Conservation (phyloP, 1,139 yeast species). For the Pichia sp. region DNA sequence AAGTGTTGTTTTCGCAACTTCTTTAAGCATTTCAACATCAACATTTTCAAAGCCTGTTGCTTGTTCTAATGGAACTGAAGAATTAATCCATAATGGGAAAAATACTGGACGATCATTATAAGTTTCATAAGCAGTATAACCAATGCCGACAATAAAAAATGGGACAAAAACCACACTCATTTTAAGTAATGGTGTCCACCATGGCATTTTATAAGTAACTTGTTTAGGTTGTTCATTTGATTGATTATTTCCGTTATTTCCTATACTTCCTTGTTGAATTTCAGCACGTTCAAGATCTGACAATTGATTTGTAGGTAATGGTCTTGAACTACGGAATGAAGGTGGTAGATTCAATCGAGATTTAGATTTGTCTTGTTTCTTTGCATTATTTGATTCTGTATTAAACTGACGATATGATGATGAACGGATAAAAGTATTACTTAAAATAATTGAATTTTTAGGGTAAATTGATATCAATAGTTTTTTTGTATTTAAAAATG, state of each 20-base stretch:
- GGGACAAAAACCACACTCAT: constrained; percentile 16
- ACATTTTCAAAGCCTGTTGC: constrained; percentile 25
- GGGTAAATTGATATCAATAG: no score
- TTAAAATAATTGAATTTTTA: no score
- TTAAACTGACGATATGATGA: no score
- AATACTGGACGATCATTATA: constrained; percentile 25
- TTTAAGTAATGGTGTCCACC: constrained; percentile 17
- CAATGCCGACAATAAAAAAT: constrained; percentile 18
- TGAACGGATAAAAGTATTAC: no score
- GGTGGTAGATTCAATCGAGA: constrained; percentile 15
- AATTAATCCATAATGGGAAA: constrained; percentile 27
- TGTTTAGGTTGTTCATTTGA: constrained; percentile 1
- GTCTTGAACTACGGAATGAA: constrained; percentile 14
- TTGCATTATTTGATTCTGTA: background rate
- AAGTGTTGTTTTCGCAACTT: constrained; percentile 21
- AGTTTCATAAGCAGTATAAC: constrained; percentile 26
- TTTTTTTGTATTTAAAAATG: no score
- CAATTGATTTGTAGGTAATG: constrained; percentile 14
- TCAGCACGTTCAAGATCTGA: constrained; percentile 12
- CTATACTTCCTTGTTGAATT: constrained; percentile 3
- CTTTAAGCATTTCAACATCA: constrained; percentile 25
- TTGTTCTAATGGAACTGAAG: constrained; percentile 24
- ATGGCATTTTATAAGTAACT: constrained; percentile 11
- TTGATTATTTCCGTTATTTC: no score
- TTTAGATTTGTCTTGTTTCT: background rate